Evolutionary conservation across 306 rosid species (phyloP), one percentile per base, ranked within the genome.

Genomic region (Vicia faba): DNA sequence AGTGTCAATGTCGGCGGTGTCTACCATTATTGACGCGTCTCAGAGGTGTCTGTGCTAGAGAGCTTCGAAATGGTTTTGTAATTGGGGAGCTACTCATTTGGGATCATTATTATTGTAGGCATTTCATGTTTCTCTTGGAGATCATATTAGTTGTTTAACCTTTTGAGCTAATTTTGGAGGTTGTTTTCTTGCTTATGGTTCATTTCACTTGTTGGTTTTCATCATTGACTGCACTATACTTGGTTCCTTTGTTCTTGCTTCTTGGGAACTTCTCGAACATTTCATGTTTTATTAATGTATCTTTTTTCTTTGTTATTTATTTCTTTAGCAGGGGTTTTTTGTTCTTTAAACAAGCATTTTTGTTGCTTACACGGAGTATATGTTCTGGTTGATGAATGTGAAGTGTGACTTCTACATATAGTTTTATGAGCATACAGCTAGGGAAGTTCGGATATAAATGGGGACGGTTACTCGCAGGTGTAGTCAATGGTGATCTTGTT

Each of bases 401-500:
- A 87, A 78, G 85, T 80, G 49, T 75, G 64, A 67, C 63, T 75
- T 69, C 64, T 50, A 78, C 62, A 19, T 71, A 67, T 78, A 78
- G 73, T 75, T 83, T 78, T 68, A 76, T 78, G 75, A 79, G 68
- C 72, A 74, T 64, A 70, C 75, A 62, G 39, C 68, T 67, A 46
- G 75, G 78, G 73, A 81, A 72, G 79, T 80, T 71, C 81, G 73
- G 64, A 76, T 74, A 78, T 50, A 68, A 43, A 95, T 95, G 99
- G 97, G 96, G 75, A 85, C 72, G 51, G 54, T 79, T 81, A 65
- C 81, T 19, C 97, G 97, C 86, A 85, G 99, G 99, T 90, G 56
- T 59, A 70, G 16, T 63, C 23, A 13, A 78, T 56, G 36, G 48
- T 40, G 61, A 68, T 72, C 62, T 71, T 69, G 39, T 16, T 36